Evolutionary conservation across 805 yeast species (phyloP).

Genomic region (Metschnikowia anglica): DNA sequence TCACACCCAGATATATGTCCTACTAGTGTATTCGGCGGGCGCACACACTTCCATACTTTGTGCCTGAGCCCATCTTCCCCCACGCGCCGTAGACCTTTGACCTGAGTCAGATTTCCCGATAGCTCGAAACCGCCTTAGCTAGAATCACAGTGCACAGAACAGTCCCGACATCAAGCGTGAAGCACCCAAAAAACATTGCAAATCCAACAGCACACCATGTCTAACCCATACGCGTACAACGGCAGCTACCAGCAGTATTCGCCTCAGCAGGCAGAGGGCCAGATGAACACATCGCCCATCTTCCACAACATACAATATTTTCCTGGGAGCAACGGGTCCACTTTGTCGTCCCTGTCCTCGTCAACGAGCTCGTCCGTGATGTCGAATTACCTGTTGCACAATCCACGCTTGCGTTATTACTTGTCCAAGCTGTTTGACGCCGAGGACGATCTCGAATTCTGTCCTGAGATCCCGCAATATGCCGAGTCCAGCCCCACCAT

Average conservation of each 20-base stretch:
- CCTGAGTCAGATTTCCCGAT: neutral
- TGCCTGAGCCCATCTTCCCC: too few species aligned
- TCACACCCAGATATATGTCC: neutral
- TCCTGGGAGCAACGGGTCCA: conserved; percentile 12
- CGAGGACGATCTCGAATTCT: conserved; percentile 64
- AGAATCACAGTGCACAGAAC: conserved; percentile 1
- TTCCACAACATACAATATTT: conserved; percentile 29
- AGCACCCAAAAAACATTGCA: neutral
- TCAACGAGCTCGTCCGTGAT: conserved; percentile 15
- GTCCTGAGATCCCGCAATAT: conserved; percentile 54
- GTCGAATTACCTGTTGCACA: conserved; percentile 41
- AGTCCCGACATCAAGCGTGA: neutral
- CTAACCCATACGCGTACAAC: conserved; percentile 38
- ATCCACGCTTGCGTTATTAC: conserved; percentile 54
- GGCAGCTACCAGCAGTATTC: conserved; percentile 31
- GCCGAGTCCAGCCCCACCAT: conserved; percentile 29
- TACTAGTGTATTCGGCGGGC: neutral
- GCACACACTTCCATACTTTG: too few species aligned
- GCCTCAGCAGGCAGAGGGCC: conserved; percentile 28
- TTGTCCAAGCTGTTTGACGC: conserved; percentile 59
- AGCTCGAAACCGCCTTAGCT: neutral
- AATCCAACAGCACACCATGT: conserved; percentile 21
- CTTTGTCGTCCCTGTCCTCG: conserved; percentile 17
- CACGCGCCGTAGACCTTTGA: too few species aligned
- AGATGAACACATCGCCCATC: conserved; percentile 30